Evolutionary conservation across 2,329 filamentous ascomycete genomes (phyloP), one percentile per base, ranked within the genome.

Genomic region (Hortaea sp.): DNA sequence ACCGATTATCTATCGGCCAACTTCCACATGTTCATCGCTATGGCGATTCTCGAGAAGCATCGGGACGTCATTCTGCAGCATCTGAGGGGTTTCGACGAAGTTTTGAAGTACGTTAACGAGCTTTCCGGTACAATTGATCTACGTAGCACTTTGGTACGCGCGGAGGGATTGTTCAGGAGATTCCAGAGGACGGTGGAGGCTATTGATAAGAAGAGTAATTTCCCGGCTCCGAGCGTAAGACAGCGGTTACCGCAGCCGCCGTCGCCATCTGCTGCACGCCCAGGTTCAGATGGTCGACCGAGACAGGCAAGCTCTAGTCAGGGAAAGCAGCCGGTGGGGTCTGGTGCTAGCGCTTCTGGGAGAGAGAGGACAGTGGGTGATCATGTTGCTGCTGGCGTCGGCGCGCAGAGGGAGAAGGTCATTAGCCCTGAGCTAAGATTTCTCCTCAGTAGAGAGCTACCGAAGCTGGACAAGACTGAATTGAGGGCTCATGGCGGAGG

Each of bases 31-130:
- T 98, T 98, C 62, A 76, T 98, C 51, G 92, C 94, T 0, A 69
- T 98, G 38, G 90, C 92, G 0, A 95, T 98, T 35, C 67, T 98
- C 27, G 92, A 98, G 66, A 95, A 94, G 68, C 92, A 97, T 60
- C 74, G 90, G n/a, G 84, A 90, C 60, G 85, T 97, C 9, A 97
- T 98, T 51, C 94, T 98, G 83, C 80, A 84, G 46, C 92, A 98
- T 66, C 71, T 98, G 28, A 79, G 88, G 62, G 86, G 90, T 57
- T 98, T 98, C 68, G 92, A 98, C 54, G 94, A 98, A 66, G 88
- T 98, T 30, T 71, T 98, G 29, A 98, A 98, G 73, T 98, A 97
- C 62, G 88, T 98, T 58, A 98, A 98, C 62, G 92, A 98, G 63
- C 78, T 98, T 1, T 94, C 88, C 5, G 85, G 84, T 53, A 94